Evolutionary conservation across 352 stramenopile species (phyloP).

Genomic region (Globisporangium sylvaticum): DNA sequence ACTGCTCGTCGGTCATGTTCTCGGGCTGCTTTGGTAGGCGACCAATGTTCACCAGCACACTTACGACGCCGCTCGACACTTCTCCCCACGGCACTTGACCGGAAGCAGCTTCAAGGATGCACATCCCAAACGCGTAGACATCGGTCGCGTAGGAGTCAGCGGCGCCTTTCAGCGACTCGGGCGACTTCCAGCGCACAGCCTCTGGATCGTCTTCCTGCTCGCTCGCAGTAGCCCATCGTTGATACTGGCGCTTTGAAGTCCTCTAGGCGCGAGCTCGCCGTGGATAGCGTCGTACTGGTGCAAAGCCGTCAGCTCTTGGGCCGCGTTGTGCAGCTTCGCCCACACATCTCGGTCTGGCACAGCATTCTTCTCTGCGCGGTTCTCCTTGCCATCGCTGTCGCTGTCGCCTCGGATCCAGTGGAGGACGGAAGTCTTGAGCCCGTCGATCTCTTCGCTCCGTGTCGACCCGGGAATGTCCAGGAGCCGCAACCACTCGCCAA

Average conservation of each 20-base stretch:
- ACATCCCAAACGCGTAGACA: slow-evolving; percentile 17
- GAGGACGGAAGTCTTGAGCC: background rate
- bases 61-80: background rate
- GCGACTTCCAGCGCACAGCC: background rate
- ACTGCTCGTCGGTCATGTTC: background rate
- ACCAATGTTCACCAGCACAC: background rate
- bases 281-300: background rate
- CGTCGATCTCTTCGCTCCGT: too few relatives aligned
- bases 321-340: background rate
- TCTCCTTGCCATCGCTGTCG: background rate
- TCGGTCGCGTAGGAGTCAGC: background rate
- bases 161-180: background rate
- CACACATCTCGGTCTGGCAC: background rate
- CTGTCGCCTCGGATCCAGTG: background rate
- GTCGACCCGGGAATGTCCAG: background rate
- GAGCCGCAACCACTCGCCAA: background rate
- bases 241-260: background rate
- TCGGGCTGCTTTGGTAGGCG: background rate
- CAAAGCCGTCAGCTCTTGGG: background rate
- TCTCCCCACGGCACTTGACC: background rate
- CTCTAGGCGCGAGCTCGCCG: background rate
- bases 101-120: slow-evolving; percentile 10
- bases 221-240: background rate
- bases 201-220: background rate
- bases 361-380: too few relatives aligned